Percentiles rank a stretch among this genome's conserved stretches.
These are phyloP conservation scores for Medicago lupulina DNA, from an alignment of 306 rosid species.

Conservation along the genomic window DNA sequence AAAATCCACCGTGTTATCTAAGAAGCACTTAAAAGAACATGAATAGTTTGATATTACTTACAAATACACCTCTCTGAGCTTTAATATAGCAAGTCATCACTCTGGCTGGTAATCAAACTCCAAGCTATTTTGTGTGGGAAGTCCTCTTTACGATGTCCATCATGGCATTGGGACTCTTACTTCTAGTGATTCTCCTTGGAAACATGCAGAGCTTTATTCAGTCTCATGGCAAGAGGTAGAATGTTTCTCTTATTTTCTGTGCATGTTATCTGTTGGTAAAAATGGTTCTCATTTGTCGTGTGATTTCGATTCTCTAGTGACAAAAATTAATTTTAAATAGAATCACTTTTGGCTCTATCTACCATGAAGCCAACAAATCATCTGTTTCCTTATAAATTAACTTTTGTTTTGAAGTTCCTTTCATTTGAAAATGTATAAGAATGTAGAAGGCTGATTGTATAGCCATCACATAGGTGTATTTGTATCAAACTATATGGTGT, in stretches of 20 bases:
- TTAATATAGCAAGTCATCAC: slow-evolving; percentile 75
- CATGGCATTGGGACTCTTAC: slow-evolving; percentile 77
- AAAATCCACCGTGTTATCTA: too few species aligned
- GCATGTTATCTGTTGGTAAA: background rate
- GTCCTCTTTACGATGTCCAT: slow-evolving; percentile 79
- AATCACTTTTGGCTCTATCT: too few species aligned
- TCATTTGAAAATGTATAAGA: too few species aligned
- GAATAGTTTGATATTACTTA: slow-evolving; percentile 35
- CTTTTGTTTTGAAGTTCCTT: too few species aligned
- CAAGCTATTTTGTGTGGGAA: slow-evolving; percentile 79
- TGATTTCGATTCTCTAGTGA: background rate
- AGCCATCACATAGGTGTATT: too few species aligned
- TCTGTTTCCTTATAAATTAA: background rate
- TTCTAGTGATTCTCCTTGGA: slow-evolving; percentile 87
- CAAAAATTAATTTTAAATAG: too few species aligned
- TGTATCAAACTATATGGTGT: too few species aligned
- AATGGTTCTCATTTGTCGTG: background rate
- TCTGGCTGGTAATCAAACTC: slow-evolving; percentile 75
- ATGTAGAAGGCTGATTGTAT: too few species aligned
- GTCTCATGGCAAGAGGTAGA: slow-evolving; percentile 78
- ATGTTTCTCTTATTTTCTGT: background rate
- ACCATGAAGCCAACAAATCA: background rate
- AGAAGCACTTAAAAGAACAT: background rate
- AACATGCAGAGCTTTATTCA: slow-evolving; percentile 89
- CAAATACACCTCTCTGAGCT: slow-evolving; percentile 19